Conservation (phyloP, 164 flowering plant genomes). For the Brasenia schreberi region DNA sequence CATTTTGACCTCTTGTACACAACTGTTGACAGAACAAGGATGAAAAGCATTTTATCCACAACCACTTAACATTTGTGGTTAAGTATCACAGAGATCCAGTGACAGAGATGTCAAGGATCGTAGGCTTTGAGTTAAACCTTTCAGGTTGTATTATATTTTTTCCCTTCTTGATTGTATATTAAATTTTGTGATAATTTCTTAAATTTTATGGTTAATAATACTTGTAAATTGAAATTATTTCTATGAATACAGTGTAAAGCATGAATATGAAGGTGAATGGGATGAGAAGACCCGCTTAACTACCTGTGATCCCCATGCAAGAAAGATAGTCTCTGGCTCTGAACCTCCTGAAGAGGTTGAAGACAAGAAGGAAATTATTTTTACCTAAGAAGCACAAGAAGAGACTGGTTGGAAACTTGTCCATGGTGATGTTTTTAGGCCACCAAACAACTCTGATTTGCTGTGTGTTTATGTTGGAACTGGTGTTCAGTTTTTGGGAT, state of each 20-base stretch:
- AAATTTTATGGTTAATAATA: neutral
- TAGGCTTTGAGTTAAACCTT: constrained; percentile 95
- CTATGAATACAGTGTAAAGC: constrained; percentile 45
- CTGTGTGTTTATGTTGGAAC: constrained; percentile 86
- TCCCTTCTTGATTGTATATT: no score
- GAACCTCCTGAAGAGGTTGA: constrained; percentile 27
- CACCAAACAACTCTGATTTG: constrained; percentile 60
- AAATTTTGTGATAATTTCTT: no score
- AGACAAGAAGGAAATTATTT: constrained; percentile 37
- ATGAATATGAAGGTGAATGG: constrained; percentile 82
- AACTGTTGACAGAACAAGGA: constrained; percentile 46
- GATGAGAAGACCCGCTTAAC: constrained; percentile 45
- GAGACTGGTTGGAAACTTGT: constrained; percentile 38
- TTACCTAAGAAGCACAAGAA: constrained; percentile 37
- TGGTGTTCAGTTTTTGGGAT: constrained; percentile 57
- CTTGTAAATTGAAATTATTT: neutral
- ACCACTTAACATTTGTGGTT: constrained; percentile 74
- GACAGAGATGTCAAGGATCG: constrained; percentile 68
- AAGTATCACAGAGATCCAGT: constrained; percentile 62
- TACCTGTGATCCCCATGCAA: constrained; percentile 87
- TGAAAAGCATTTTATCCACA: constrained; percentile 73
- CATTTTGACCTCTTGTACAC: no score
- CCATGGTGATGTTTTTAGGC: constrained; percentile 90
- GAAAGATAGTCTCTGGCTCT: constrained; percentile 20
- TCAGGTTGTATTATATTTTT: constrained; percentile 34